Evolutionary conservation across 106 monocot species (phyloP).

Genomic region (Platanthera guangdongensis): DNA sequence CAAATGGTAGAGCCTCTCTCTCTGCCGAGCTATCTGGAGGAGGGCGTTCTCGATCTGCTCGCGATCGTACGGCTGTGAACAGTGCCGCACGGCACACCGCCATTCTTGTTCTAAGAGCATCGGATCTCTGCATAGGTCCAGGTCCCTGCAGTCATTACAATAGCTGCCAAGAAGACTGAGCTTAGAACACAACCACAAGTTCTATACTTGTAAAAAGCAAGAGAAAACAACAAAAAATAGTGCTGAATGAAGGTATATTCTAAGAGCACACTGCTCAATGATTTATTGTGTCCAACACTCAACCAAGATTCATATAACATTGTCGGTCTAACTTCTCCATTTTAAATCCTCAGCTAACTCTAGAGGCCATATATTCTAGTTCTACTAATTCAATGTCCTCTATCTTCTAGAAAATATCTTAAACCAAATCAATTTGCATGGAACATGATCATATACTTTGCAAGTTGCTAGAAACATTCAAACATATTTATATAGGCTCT

Average conservation of each 20-base stretch:
- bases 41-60: conserved; percentile 81
- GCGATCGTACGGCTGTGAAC: conserved; percentile 73
- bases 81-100: conserved; percentile 54
- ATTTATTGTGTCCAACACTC: too few relatives aligned
- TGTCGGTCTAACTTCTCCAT: too few relatives aligned
- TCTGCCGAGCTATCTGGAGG: conserved; percentile 79
- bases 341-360: too few relatives aligned
- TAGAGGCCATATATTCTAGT: too few relatives aligned
- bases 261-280: too few relatives aligned
- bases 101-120: conserved; percentile 54
- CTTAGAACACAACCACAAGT: neutral
- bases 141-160: conserved; percentile 94
- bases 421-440: too few relatives aligned
- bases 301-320: too few relatives aligned
- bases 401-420: too few relatives aligned
- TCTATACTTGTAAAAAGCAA: neutral
- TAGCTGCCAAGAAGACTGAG: conserved; percentile 35
- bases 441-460: too few relatives aligned
- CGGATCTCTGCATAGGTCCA: conserved; percentile 64
- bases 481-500: too few relatives aligned
- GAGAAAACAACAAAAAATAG: neutral
- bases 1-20: conserved; percentile 83
- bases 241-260: neutral
- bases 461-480: too few relatives aligned
- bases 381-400: too few relatives aligned